Conservation (phyloP, 2,329 filamentous ascomycete species). For the Epichloe brachyelytri region DNA sequence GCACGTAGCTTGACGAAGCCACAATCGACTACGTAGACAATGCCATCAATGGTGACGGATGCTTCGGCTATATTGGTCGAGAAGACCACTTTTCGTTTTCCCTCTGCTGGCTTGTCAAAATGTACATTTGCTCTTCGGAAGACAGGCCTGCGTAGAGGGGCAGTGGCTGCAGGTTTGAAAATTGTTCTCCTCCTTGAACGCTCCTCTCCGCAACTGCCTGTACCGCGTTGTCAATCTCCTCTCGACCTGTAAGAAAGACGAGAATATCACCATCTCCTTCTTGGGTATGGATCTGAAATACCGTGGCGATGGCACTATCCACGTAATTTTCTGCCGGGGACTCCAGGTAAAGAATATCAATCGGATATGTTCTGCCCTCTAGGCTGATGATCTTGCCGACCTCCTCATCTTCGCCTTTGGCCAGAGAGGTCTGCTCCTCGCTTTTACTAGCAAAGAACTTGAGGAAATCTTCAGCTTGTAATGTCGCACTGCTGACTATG, state of each 20-base stretch:
- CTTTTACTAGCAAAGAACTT: slow-evolving; percentile 52
- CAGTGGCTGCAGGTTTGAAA: slow-evolving; percentile 29
- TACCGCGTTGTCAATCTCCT: slow-evolving; percentile 80
- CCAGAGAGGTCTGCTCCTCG: slow-evolving; percentile 20
- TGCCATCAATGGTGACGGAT: slow-evolving; percentile 85
- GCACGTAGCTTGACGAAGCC: slow-evolving; percentile 85
- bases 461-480: slow-evolving; percentile 79
- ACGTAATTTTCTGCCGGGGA: slow-evolving; percentile 75
- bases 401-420: slow-evolving; percentile 12
- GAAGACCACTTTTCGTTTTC: slow-evolving; percentile 82
- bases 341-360: slow-evolving; percentile 73
- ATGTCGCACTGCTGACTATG: slow-evolving; percentile 83
- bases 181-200: slow-evolving; percentile 35
- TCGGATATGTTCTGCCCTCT: slow-evolving; percentile 78
- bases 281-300: slow-evolving; percentile 74
- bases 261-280: slow-evolving; percentile 79
- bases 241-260: slow-evolving; percentile 81
- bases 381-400: slow-evolving; percentile 56
- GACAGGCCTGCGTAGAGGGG: slow-evolving; percentile 83
- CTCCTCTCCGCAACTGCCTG: slow-evolving; percentile 65
- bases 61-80: slow-evolving; percentile 95
- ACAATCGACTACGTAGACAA: slow-evolving; percentile 80
- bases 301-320: slow-evolving; percentile 66
- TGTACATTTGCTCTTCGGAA: slow-evolving; percentile 86
- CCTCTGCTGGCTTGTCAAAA: slow-evolving; percentile 70